Base-by-base conservation (phyloP, 2,329 filamentous ascomycete genomes). In the Amylocarpus encephaloides region DNA sequence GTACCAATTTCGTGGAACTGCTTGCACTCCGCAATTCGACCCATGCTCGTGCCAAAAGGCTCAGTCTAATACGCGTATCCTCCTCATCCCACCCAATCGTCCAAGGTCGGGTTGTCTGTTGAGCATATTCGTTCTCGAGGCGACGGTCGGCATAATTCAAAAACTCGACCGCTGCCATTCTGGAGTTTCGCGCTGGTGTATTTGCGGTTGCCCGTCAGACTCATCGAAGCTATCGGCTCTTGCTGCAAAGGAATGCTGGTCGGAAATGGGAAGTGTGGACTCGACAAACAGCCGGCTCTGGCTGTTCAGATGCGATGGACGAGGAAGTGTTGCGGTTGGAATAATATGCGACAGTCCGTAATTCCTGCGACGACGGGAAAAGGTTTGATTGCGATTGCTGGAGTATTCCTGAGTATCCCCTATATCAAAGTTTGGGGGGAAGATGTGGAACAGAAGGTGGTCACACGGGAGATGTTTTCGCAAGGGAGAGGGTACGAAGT, bases 111-210 rank as follows among this genome's bases (percentile, higher is more conserved):
- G 60, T 71, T 64, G 61, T 68, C 68, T 54, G 67, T 67, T 53
- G 67, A 66, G 52, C 66, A 68, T 61, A 70, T 61, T 59, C 68
- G 67, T 55, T 68, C 66, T 61, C 66, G 67, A 56, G 67, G 63
- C 52, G 66, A 67, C 63, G 64, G 62, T 53, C 66, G 68, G 56
- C 68, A 61, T 59, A 68, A 61, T 59, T 65, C 62, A 65, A 67
- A 67, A 69, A 68, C 64, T 66, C 66, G 57, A 68, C 65, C 60
- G 68, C 66, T 64, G 73, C 71, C 73, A 75, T 76, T 64, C 59
- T 68, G 65, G 50, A 55, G 58, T 22, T 60, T 64, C 59, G 59
- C 62, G 59, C 59, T 64, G 52, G 55, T 64, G 53, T 55, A 53
- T 49, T 62, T 50, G 59, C 52, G 55, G 53, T 57, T 55, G 51